Conservation (phyloP, 371 early-diverging fungal species). For the Scutellospora calospora region DNA sequence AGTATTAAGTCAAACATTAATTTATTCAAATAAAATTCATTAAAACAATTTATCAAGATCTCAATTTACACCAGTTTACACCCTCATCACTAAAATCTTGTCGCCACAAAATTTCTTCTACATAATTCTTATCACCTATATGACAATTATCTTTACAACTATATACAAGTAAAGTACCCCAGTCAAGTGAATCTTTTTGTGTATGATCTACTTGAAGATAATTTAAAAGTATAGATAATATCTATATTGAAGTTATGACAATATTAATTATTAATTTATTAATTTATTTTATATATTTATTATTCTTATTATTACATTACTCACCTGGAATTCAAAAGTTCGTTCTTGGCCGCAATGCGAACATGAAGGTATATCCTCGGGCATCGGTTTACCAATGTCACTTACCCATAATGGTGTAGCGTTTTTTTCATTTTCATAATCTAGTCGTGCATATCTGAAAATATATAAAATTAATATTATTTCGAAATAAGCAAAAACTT, state of each 20-base stretch:
- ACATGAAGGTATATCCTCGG: slow-evolving; percentile 73
- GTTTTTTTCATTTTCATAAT: slow-evolving; percentile 64
- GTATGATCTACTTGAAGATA: slow-evolving; percentile 80
- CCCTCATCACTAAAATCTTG: slow-evolving; percentile 80
- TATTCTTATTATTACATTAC: background rate
- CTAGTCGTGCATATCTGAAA: slow-evolving; percentile 71
- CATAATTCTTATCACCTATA: slow-evolving; percentile 60
- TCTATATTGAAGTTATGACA: slow-evolving; percentile 54
- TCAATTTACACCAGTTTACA: slow-evolving; percentile 54
- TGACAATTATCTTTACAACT: slow-evolving; percentile 89
- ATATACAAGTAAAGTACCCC: slow-evolving; percentile 90
- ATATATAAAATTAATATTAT: background rate
- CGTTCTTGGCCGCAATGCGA: slow-evolving; percentile 77
- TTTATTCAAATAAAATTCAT: no score
- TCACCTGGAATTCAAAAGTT: slow-evolving; percentile 93
- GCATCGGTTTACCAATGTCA: slow-evolving; percentile 67
- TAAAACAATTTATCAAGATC: background rate
- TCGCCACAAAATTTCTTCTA: slow-evolving; percentile 71
- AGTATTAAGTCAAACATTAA: no score
- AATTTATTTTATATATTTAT: background rate
- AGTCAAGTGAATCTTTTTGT: slow-evolving; percentile 83
- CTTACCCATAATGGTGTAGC: slow-evolving; percentile 86
- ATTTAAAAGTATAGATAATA: slow-evolving; percentile 87
- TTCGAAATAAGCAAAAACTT: background rate
- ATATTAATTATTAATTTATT: background rate